Base-by-base conservation (phyloP, 2,329 filamentous ascomycete genomes). In the Diplodia mutila region DNA sequence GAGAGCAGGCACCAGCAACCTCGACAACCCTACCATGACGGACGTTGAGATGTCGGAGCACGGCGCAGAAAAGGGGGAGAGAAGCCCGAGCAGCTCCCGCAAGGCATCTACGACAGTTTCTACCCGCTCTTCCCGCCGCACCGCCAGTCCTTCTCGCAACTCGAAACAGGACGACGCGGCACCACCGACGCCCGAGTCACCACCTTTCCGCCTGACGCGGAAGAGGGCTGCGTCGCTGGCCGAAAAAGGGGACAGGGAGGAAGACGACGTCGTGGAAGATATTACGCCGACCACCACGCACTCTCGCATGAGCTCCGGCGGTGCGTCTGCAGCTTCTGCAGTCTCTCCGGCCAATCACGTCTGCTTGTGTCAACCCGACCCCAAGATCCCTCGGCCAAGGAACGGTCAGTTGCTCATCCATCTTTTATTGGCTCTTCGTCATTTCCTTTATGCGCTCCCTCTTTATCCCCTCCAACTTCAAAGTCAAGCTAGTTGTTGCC, bases 321-420 rank as follows among this genome's bases (percentile, higher is more conserved):
- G 66, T 51, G 46, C 55, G 23, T 63, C 51, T 32, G 57, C 18
- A 25, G 49, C 46, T 54, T 67, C 66, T 42, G 66, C 23, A 46
- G 66, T 27, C 37, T 67, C 66, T 11, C 51, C 59, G 21, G 34
- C 66, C 34, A 63, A 21, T 54, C 84, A 88, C 71, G 86, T 90
- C 70, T 91, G 89, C 79, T 84, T 91, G 72, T 91, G 89, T 77
- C 88, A 89, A 73, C 88, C 88, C 48, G 89, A 90, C 73, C 89
- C 88, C 27, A 91, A 91, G 77, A 90, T 91, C 69, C 89, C 89
- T 68, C 82, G 89, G 73, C 89, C 89, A 72, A 85, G 89, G 78
- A 91, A 91, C 82, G 88, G 89, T 90, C 80, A 80, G 88, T 83
- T 55, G 53, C 71, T 12, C 34, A 2, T 11, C 52, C 16, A 9